A percentile compares a stretch with the other conserved stretches of the same genome.
Evolutionary conservation across 495 filamentous ascomycete species (phyloP).

Genomic region (Aspergillus mulundensis): DNA sequence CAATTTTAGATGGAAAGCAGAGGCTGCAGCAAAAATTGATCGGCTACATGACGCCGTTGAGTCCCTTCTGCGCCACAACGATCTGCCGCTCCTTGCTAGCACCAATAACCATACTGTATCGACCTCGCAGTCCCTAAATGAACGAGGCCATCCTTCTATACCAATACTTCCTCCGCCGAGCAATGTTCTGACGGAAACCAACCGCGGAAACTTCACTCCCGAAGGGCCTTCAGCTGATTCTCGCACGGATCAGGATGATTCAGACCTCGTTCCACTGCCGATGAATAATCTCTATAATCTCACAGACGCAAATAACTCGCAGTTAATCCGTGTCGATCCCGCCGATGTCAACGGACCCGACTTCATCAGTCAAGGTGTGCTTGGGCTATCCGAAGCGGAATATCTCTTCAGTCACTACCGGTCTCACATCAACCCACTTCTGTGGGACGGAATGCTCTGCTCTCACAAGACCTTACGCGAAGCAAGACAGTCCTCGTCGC

Average conservation of each 20-base stretch:
- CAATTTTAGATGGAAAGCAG: too few relatives aligned
- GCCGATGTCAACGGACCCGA: conserved; percentile 19
- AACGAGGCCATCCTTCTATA: too few relatives aligned
- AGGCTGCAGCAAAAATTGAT: too few relatives aligned
- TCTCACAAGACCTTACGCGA: conserved; percentile 19
- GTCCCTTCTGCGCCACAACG: too few relatives aligned
- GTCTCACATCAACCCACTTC: conserved; percentile 30
- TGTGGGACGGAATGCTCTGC: conserved; percentile 32
- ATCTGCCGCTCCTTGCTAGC: too few relatives aligned
- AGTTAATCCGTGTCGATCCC: conserved; percentile 16
- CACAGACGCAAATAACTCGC: conserved; percentile 31
- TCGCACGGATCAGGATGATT: conserved; percentile 15
- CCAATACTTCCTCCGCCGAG: too few relatives aligned
- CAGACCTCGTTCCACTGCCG: conserved; percentile 30
- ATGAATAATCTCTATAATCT: conserved; percentile 40
- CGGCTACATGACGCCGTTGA: too few relatives aligned
- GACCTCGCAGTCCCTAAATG: too few relatives aligned
- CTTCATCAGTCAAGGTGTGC: conserved; percentile 31
- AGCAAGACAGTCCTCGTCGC: conserved; percentile 28
- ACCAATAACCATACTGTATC: too few relatives aligned
- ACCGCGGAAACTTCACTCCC: too few relatives aligned
- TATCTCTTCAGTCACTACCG: conserved; percentile 15
- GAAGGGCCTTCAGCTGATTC: conserved; percentile 10
- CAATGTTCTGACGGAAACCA: too few relatives aligned
- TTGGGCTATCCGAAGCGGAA: conserved; percentile 24